phyloP scores from a whole-genome alignment of 2,329 filamentous ascomycete species.

The Chrysoporthe cubensis region DNA sequence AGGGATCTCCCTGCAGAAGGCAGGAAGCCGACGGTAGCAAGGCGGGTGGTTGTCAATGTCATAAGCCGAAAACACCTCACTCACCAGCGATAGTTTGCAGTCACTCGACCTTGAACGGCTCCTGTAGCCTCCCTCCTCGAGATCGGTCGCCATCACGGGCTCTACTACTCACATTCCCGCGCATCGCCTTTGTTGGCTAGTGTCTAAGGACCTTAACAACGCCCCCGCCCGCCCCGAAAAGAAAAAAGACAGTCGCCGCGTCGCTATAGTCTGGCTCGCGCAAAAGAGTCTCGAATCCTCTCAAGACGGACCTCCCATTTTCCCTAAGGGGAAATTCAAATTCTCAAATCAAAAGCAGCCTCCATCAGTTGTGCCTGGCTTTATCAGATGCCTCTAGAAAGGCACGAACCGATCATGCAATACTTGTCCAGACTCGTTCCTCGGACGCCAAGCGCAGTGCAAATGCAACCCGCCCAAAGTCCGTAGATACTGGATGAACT shows the following conservation, averaged over 20 bases:
- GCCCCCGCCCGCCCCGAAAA: not conserved
- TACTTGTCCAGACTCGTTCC: not conserved
- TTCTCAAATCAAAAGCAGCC: not conserved
- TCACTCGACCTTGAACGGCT: not conserved
- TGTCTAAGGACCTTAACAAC: not conserved
- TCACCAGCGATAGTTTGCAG: not conserved
- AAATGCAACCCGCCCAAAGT: not conserved
- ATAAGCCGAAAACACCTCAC: not conserved
- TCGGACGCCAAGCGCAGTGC: constrained; percentile 1
- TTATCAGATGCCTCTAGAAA: not conserved
- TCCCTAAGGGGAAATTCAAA: not conserved
- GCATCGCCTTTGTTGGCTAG: not conserved
- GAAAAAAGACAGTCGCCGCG: not conserved
- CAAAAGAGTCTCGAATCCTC: not conserved
- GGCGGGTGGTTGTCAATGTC: not conserved
- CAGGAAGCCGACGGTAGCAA: not conserved
- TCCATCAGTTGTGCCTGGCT: not conserved
- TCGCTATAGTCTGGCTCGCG: not conserved
- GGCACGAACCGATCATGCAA: not conserved
- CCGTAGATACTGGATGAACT: not conserved
- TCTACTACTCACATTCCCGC: not conserved
- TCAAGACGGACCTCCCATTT: not conserved
- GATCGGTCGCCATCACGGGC: not conserved
- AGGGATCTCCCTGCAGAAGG: not conserved
- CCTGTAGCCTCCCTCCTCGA: not conserved